Percentiles rank a stretch among this genome's conserved stretches.
Conservation (phyloP, 2,329 filamentous ascomycete species). For the Cylindrodendrum hubeiense region DNA sequence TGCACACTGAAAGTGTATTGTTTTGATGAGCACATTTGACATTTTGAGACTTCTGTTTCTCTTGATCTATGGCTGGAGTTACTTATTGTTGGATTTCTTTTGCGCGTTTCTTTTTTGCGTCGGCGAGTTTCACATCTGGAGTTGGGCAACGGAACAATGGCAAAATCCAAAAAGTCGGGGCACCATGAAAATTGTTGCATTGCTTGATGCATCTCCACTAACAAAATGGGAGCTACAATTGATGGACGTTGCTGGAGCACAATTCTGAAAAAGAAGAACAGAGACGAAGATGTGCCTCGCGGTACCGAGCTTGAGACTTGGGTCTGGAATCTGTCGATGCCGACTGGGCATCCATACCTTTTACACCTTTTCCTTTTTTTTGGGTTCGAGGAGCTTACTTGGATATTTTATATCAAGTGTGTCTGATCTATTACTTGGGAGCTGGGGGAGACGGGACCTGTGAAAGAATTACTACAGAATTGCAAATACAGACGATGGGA, state of each 20-base stretch:
- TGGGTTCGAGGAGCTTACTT: conserved; percentile 7
- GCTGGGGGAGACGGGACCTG: background rate
- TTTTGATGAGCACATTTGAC: conserved; percentile 12
- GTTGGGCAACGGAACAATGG: conserved; percentile 37
- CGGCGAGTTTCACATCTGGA: conserved; percentile 33
- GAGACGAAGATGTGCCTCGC: conserved; percentile 19
- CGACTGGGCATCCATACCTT: conserved; percentile 4
- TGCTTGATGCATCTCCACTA: conserved; percentile 7
- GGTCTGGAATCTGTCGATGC: conserved; percentile 18
- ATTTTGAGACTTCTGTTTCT: conserved; percentile 21
- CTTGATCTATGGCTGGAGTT: conserved; percentile 24
- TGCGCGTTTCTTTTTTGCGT: conserved; percentile 10
- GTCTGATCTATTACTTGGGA: conserved; percentile 11
- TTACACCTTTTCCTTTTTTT: background rate
- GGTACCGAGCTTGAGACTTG: conserved; percentile 26
- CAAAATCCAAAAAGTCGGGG: conserved; percentile 24
- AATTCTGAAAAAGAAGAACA: conserved; percentile 11
- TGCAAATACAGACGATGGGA: background rate
- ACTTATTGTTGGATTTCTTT: conserved; percentile 16
- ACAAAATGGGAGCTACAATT: conserved; percentile 14
- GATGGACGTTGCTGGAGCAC: conserved; percentile 9
- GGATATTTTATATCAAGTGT: conserved; percentile 9
- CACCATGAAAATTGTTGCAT: conserved; percentile 21
- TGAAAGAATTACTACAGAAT: conserved; percentile 14
- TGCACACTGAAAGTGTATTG: conserved; percentile 1